phyloP scores from a whole-genome alignment of 805 yeast genomes.

The Scheffersomyces coipomensis region DNA sequence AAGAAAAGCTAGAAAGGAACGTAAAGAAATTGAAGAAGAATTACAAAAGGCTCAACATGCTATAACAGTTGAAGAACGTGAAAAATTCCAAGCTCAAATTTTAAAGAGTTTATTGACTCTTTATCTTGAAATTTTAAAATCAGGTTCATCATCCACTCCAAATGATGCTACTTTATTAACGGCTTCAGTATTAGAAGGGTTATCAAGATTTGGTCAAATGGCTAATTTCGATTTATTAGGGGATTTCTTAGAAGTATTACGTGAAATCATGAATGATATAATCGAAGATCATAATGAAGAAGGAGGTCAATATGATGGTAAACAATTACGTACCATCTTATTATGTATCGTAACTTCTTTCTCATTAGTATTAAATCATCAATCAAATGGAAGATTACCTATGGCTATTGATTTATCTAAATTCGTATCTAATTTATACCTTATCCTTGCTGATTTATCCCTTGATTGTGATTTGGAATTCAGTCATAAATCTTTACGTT shows the following conservation, averaged over 20 bases:
- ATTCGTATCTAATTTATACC: conserved; percentile 75
- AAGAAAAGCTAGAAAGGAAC: conserved; percentile 82
- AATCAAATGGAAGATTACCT: conserved; percentile 55
- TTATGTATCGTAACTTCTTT: conserved; percentile 89
- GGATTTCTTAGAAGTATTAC: conserved; percentile 83
- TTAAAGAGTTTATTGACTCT: conserved; percentile 68
- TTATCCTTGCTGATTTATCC: conserved; percentile 63
- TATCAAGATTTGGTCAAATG: conserved; percentile 87
- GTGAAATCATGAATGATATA: conserved; percentile 68
- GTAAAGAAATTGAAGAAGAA: conserved; percentile 85
- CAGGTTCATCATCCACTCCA: conserved; percentile 24
- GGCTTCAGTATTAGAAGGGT: conserved; percentile 88
- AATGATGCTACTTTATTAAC: conserved; percentile 55
- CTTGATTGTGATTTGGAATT: conserved; percentile 84
- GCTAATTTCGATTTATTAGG: conserved; percentile 91
- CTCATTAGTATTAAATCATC: conserved; percentile 75
- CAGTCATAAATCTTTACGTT: conserved; percentile 74
- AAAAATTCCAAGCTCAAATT: conserved; percentile 79
- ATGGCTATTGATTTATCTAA: conserved; percentile 69
- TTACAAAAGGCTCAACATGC: conserved; percentile 83
- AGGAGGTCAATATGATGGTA: conserved; percentile 30
- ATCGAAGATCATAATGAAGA: conserved; percentile 38
- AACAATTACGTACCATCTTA: conserved; percentile 67
- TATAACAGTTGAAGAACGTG: conserved; percentile 84
- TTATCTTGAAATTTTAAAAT: conserved; percentile 74